Percentiles rank a stretch among this genome's conserved stretches.
phyloP scores from a whole-genome alignment of 495 filamentous ascomycete genomes.

The Tuber aestivum region DNA sequence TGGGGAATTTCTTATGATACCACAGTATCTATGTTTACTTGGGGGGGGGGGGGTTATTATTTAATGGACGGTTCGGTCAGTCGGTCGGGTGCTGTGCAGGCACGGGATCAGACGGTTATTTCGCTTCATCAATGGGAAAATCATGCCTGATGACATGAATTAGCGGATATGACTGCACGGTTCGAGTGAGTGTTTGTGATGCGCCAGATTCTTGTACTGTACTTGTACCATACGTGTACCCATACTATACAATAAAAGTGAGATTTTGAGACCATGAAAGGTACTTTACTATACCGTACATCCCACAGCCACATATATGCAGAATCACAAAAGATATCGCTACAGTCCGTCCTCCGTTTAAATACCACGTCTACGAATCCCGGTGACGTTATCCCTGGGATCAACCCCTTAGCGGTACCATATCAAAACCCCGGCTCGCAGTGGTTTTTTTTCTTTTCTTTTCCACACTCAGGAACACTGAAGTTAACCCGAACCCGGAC shows the following conservation, averaged over 20 bases:
- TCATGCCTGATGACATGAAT: background rate
- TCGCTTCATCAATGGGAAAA: background rate
- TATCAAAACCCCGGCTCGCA: no score
- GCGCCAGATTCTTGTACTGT: background rate
- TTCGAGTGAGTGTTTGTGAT: background rate
- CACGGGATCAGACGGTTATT: background rate
- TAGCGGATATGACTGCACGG: background rate
- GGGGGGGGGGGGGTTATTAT: background rate
- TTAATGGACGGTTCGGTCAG: background rate
- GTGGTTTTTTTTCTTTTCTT: no score
- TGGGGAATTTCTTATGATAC: background rate
- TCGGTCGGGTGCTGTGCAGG: background rate
- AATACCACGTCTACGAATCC: background rate
- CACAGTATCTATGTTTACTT: background rate
- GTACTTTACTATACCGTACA: background rate
- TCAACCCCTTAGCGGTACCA: no score
- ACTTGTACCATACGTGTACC: no score
- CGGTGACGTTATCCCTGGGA: no score
- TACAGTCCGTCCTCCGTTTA: background rate
- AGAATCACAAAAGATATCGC: background rate
- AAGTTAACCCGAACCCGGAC: no score
- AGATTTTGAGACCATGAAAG: background rate
- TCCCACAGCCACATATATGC: background rate
- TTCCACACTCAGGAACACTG: no score
- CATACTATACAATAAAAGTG: no score